Evolutionary conservation across 768 basidiomycete species (phyloP).

Genomic region (Boletales sp.): DNA sequence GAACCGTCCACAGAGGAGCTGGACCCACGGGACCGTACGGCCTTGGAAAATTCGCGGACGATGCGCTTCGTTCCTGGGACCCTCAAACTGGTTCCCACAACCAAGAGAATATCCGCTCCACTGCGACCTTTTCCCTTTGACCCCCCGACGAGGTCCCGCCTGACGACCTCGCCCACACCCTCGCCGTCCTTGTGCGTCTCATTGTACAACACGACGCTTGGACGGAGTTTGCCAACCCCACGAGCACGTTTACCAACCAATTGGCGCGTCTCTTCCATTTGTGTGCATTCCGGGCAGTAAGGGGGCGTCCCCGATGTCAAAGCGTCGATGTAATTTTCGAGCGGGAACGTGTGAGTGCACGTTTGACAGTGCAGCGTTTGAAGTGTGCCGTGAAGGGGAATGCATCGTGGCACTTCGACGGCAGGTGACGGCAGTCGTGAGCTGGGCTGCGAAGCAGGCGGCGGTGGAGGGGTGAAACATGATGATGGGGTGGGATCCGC

Average conservation of each 20-base stretch:
- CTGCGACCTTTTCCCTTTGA: constrained; percentile 63
- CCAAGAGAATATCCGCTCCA: constrained; percentile 79
- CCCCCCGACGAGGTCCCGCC: constrained; percentile 72
- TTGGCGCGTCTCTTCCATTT: constrained; percentile 64
- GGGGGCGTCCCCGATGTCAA: constrained; percentile 63
- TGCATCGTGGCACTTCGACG: constrained; percentile 68
- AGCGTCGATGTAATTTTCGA: constrained; percentile 56
- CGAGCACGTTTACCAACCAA: constrained; percentile 75
- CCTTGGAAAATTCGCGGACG: constrained; percentile 83
- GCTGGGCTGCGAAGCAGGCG: constrained; percentile 17
- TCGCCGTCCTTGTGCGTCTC: constrained; percentile 86
- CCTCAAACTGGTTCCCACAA: constrained; percentile 85
- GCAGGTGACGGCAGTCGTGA: constrained; percentile 50
- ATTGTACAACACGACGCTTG: constrained; percentile 89
- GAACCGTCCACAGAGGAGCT: constrained; percentile 33
- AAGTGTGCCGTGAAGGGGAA: constrained; percentile 88
- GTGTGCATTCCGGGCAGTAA: constrained; percentile 75
- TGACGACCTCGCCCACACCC: constrained; percentile 79
- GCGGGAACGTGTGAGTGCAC: constrained; percentile 70
- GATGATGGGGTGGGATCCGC: constrained; percentile 14
- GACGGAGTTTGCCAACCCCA: constrained; percentile 75
- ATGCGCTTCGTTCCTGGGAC: constrained; percentile 91
- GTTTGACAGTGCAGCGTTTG: constrained; percentile 75
- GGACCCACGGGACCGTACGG: constrained; percentile 53
- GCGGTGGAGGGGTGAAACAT: constrained; percentile 13